These are phyloP conservation scores for Xylariaceae sp. DNA, from an alignment of 2,329 filamentous ascomycete species.

Conservation along the genomic window DNA sequence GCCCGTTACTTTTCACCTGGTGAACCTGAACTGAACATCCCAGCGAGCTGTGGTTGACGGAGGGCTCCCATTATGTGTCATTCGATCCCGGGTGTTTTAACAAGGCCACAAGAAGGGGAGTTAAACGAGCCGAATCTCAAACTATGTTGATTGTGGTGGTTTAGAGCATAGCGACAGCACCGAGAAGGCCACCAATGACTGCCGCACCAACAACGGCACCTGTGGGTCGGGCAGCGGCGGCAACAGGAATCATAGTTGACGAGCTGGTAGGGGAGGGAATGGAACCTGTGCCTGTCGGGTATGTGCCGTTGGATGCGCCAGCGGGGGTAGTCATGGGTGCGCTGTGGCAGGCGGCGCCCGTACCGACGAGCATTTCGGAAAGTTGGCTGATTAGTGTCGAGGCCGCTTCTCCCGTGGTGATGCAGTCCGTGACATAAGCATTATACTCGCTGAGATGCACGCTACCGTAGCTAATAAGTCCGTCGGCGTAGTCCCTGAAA, in stretches of 20 bases:
- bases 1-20: too few relatives aligned
- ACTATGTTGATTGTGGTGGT: too few relatives aligned
- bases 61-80: too few relatives aligned
- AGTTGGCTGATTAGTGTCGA: conserved; percentile 8
- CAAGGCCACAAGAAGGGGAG: too few relatives aligned
- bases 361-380: too few relatives aligned
- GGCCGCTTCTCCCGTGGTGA: conserved; percentile 1
- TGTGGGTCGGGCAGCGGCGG: conserved; percentile 5
- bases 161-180: conserved; percentile 12
- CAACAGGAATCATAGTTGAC: neutral
- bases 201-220: conserved; percentile 1
- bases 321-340: neutral
- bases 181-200: conserved; percentile 4
- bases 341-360: neutral
- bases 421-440: conserved; percentile 13
- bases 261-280: too few relatives aligned
- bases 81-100: too few relatives aligned
- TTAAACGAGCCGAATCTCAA: too few relatives aligned
- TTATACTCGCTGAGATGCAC: conserved; percentile 6
- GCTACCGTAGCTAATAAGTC: conserved; percentile 7
- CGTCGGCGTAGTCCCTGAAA: conserved; percentile 1
- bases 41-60: too few relatives aligned
- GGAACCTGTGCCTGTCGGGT: too few relatives aligned
- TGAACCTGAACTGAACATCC: too few relatives aligned
- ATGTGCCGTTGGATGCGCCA: too few relatives aligned